phyloP scores from a whole-genome alignment of 2,329 filamentous ascomycete species.

The Phyllosticta citribraziliensis region DNA sequence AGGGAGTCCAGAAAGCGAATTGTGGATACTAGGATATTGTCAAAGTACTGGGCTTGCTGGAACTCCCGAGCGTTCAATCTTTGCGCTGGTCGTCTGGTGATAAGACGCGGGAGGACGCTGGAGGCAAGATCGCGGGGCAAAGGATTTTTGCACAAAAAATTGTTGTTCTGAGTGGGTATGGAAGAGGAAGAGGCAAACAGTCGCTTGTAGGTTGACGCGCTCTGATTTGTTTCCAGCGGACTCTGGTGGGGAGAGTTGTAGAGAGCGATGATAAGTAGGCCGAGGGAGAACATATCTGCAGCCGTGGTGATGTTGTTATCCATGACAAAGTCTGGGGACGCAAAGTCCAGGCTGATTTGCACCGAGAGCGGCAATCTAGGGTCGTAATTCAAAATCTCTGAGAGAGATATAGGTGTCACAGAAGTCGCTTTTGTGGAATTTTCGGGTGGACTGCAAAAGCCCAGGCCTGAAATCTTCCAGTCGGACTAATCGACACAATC shows the following conservation, averaged over 20 bases:
- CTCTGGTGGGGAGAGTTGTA: slow-evolving; percentile 93
- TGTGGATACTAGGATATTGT: slow-evolving; percentile 92
- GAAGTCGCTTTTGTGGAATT: slow-evolving; percentile 64
- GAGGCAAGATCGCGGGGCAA: slow-evolving; percentile 69
- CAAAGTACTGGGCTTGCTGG: slow-evolving; percentile 90
- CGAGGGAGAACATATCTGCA: slow-evolving; percentile 89
- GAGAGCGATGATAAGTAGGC: slow-evolving; percentile 75
- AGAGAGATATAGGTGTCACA: slow-evolving; percentile 68
- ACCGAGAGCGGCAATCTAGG: slow-evolving; percentile 70
- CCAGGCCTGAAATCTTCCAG: slow-evolving; percentile 95
- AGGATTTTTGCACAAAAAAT: slow-evolving; percentile 69
- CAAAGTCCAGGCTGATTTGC: slow-evolving; percentile 86
- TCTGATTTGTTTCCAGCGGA: slow-evolving; percentile 73
- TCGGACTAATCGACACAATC: slow-evolving; percentile 54
- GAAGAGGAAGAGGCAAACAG: slow-evolving; percentile 69
- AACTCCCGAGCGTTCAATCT: slow-evolving; percentile 83
- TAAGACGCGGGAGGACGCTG: slow-evolving; percentile 71
- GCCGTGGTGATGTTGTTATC: slow-evolving; percentile 78
- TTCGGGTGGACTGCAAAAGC: slow-evolving; percentile 76
- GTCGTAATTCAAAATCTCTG: slow-evolving; percentile 77
- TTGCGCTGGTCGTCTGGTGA: slow-evolving; percentile 79
- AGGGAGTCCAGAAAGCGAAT: slow-evolving; percentile 90
- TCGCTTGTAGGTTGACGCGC: slow-evolving; percentile 74
- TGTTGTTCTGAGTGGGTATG: slow-evolving; percentile 70
- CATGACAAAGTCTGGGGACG: slow-evolving; percentile 87